Percentiles rank a stretch among this genome's conserved stretches.
These are phyloP conservation scores for Lactifluus subvellereus DNA, from an alignment of 768 basidiomycete genomes.

Conservation along the genomic window DNA sequence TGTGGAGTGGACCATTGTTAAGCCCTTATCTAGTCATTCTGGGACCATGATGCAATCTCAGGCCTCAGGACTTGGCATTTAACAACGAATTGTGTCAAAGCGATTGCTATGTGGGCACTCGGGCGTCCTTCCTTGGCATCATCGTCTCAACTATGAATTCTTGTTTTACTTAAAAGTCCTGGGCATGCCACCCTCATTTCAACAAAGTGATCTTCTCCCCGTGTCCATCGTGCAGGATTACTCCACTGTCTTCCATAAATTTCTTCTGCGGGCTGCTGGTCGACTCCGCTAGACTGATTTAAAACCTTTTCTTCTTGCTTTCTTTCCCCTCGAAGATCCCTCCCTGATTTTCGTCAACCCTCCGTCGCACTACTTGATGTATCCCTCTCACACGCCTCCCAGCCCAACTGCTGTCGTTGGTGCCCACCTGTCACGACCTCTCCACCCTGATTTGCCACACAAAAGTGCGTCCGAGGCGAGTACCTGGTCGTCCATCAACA, in stretches of 20 bases:
- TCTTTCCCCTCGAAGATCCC: background rate
- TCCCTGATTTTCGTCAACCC: background rate
- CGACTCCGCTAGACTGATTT: conserved; percentile 3
- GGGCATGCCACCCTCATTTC: background rate
- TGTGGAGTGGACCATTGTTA: background rate
- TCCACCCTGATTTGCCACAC: background rate
- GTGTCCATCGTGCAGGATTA: background rate
- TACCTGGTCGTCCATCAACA: background rate
- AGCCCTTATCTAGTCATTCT: background rate
- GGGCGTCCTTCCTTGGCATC: background rate
- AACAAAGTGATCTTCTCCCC: background rate
- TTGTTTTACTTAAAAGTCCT: background rate
- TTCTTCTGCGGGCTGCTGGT: conserved; percentile 8
- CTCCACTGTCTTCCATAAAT: background rate
- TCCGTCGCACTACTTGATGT: background rate
- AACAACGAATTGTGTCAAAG: background rate
- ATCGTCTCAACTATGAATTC: background rate
- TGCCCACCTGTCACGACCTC: too few relatives aligned
- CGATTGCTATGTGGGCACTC: background rate
- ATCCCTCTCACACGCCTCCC: background rate
- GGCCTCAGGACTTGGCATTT: background rate
- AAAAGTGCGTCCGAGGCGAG: background rate
- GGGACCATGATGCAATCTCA: background rate
- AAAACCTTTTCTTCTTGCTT: background rate
- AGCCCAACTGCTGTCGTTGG: background rate